Conservation (phyloP, 2,329 filamentous ascomycete genomes). For the Xylaria sp. region DNA sequence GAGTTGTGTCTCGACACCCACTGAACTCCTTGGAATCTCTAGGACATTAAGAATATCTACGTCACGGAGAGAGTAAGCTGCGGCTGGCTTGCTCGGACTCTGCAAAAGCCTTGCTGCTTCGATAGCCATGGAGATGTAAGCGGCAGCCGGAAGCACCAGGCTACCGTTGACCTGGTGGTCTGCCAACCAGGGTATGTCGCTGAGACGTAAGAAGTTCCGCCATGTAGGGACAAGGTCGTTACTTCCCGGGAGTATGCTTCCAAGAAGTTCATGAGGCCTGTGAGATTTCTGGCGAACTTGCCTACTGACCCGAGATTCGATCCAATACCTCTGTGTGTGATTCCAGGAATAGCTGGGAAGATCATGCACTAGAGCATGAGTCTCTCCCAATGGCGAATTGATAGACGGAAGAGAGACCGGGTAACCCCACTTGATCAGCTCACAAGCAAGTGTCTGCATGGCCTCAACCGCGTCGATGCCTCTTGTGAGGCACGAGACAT, state of each 20-base stretch:
- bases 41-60: background rate
- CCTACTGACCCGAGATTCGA: constrained; percentile 21
- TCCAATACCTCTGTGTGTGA: constrained; percentile 26
- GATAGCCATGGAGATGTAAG: constrained; percentile 38
- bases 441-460: constrained; percentile 41
- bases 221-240: constrained; percentile 19
- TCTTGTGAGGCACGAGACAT: constrained; percentile 37
- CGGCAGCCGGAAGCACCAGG: constrained; percentile 53
- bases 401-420: constrained; percentile 32
- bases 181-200: constrained; percentile 53
- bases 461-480: constrained; percentile 40
- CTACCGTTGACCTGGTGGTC: constrained; percentile 54
- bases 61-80: background rate
- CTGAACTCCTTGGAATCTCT: background rate
- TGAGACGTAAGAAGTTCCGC: constrained; percentile 31
- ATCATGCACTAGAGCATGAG: background rate
- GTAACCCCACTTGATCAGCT: constrained; percentile 42
- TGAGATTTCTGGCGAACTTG: constrained; percentile 9
- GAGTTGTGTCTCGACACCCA: background rate
- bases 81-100: background rate
- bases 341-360: constrained; percentile 37
- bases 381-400: constrained; percentile 23
- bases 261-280: constrained; percentile 32
- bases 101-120: constrained; percentile 30
- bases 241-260: constrained; percentile 5